Base-by-base conservation (phyloP, 139 green algal genomes). In the Nannochloris sp. region DNA sequence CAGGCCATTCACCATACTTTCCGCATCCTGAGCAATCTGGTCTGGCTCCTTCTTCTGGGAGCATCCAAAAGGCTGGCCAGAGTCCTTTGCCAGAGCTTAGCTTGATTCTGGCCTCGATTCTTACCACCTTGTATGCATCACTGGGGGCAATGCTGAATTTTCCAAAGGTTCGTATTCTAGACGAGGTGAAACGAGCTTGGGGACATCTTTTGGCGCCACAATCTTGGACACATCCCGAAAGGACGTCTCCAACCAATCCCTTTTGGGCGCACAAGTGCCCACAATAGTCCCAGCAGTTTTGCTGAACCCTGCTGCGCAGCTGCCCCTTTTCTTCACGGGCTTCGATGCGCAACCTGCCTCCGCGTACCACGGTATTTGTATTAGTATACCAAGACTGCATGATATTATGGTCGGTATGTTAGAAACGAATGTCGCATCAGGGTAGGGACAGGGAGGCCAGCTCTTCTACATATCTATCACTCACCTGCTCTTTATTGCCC, bases 51-150 rank as follows among this genome's bases (percentile, higher is more conserved):
- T 61, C 56, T 33, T 61, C 29, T 46, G 68, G 49, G 11, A 66
- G 30, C 56, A 71, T 61, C 69, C 70, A 78, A 62, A 78, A 78
- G 3, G 71, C 71, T 10, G 71, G 67, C 71, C 71, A 78, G 13
- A 75, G 31, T 17, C 71, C 71, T 48, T 48, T 33, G 9, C 71
- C 66, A 16, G 26, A 17, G 9, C 25, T 59, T 23, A 74, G 40
- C 44, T 74, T 57, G 31, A 75, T 69, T 12, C 49, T 60, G 2
- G 63, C 63, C 48, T 63, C 63, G 23, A 69, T 43, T 3, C 63
- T 49, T 8, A 69, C 25, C 4, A 51, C 46, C 29, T 14, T 16
- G 25, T 31, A 63, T 16, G 43, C 36, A 5, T 23, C 63, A 10
- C 12, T 26, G 9, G 63, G 63, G 10, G 25, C 12, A 17, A 69